Evolutionary conservation across 805 yeast species (phyloP).

Genomic region (Kuraishia borneana): DNA sequence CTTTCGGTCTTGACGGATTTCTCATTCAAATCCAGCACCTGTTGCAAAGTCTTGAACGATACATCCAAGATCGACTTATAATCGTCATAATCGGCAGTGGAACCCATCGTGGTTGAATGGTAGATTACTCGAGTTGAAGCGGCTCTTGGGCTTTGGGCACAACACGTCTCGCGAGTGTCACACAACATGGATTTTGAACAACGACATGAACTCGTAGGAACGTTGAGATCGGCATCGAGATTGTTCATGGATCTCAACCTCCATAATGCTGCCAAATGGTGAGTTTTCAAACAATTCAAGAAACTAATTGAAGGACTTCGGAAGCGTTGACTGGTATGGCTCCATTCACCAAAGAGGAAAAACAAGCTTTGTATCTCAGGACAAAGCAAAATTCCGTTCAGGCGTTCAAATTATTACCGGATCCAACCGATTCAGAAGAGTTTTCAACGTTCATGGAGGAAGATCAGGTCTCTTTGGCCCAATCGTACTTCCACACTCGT

Average conservation of each 20-base stretch:
- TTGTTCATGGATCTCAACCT: conserved; percentile 47
- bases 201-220: conserved; percentile 12
- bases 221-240: conserved; percentile 27
- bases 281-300: conserved; percentile 6
- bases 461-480: conserved; percentile 47
- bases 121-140: not conserved
- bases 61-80: not conserved
- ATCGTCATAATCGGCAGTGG: not conserved
- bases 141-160: not conserved
- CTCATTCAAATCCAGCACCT: no score
- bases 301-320: conserved; percentile 27
- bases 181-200: conserved; percentile 17
- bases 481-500: conserved; percentile 64
- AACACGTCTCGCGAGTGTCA: no score
- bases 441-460: conserved; percentile 21
- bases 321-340: conserved; percentile 65
- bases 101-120: not conserved
- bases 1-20: no score
- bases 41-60: not conserved
- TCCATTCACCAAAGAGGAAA: conserved; percentile 9
- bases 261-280: conserved; percentile 71
- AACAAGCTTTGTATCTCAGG: conserved; percentile 9
- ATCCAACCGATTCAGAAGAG: conserved; percentile 10
- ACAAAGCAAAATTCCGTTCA: conserved; percentile 5
- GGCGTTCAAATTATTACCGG: not conserved